phyloP scores from a whole-genome alignment of 345 rosid genomes.

The Populus ilicifolia region DNA sequence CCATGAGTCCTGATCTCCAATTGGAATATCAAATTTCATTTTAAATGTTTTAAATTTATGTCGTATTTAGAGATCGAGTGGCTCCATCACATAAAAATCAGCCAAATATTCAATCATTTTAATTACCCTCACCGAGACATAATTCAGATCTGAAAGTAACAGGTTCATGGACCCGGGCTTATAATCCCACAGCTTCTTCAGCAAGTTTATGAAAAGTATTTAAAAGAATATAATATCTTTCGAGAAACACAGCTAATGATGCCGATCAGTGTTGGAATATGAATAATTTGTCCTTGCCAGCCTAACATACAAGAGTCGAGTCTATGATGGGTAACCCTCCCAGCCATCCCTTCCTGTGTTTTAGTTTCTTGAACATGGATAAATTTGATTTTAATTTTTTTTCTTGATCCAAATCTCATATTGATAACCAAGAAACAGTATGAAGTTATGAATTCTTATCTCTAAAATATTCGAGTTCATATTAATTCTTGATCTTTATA shows the following conservation, averaged over 20 bases:
- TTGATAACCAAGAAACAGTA: too few species aligned
- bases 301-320: not conserved
- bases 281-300: not conserved
- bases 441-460: too few species aligned
- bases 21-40: not conserved
- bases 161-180: not conserved
- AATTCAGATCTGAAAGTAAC: not conserved
- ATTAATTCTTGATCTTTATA: too few species aligned
- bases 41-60: not conserved
- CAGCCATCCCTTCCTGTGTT: not conserved
- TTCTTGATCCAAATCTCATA: too few species aligned
- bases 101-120: not conserved
- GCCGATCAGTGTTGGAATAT: not conserved
- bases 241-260: not conserved
- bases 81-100: constrained; percentile 5
- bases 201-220: not conserved
- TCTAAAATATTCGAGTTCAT: too few species aligned
- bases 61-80: not conserved
- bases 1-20: too few species aligned
- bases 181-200: not conserved
- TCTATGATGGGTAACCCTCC: not conserved
- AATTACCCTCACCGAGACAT: not conserved
- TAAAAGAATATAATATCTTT: not conserved
- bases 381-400: too few species aligned
- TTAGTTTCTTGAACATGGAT: too few species aligned